phyloP scores from a whole-genome alignment of 129 eudicot species.

The Chrysanthemum makinoi region DNA sequence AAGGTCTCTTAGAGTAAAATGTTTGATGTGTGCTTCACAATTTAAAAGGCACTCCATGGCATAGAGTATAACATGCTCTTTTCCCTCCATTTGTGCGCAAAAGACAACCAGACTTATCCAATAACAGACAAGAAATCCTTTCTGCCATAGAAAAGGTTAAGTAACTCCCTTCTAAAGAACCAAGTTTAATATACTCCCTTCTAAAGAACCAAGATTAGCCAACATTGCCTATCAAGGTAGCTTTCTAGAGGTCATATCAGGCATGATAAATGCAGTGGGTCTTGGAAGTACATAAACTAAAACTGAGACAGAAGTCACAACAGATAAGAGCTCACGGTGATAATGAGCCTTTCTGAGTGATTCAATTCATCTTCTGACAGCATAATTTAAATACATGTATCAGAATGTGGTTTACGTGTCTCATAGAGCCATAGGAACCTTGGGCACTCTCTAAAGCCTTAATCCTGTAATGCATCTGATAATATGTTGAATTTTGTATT shows the following conservation, averaged over 20 bases:
- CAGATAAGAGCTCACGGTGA: not conserved
- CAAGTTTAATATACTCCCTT: not conserved
- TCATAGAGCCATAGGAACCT: not conserved
- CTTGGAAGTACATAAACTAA: no score
- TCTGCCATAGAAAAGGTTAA: not conserved
- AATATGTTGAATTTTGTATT: not conserved
- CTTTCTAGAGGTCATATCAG: no score
- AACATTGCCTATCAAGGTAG: no score
- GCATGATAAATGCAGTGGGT: no score
- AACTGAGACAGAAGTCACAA: no score
- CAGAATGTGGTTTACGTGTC: not conserved
- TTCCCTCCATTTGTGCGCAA: not conserved
- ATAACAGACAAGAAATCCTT: not conserved
- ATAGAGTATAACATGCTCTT: not conserved
- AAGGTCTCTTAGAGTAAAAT: no score
- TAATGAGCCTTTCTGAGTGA: slow-evolving; percentile 1
- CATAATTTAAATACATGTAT: not conserved
- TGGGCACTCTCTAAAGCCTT: not conserved
- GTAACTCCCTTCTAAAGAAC: not conserved
- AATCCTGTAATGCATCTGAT: not conserved
- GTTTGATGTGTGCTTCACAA: no score
- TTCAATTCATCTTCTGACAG: slow-evolving; percentile 10
- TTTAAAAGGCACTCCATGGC: no score
- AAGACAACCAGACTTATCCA: slow-evolving; percentile 13
- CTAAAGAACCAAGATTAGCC: not conserved